Evolutionary conservation across 257 asterid genomes (phyloP).

Genomic region (Coffea eugenioides): DNA sequence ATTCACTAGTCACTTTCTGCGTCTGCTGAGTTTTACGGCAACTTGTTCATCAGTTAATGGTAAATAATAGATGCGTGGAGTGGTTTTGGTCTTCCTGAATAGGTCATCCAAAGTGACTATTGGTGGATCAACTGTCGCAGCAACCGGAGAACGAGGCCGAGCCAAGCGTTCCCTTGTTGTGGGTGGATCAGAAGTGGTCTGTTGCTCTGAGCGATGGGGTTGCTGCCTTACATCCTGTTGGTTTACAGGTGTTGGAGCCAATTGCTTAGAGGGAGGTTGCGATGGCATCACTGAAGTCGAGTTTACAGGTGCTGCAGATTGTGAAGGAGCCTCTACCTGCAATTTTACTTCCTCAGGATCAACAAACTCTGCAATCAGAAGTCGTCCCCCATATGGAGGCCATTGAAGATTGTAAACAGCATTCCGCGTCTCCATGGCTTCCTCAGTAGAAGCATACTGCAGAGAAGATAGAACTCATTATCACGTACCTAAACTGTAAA

Average conservation of each 20-base stretch:
- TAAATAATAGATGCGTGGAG: constrained; percentile 41
- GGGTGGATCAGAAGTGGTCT: constrained; percentile 20
- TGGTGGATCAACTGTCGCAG: constrained; percentile 22
- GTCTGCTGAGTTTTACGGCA: constrained; percentile 20
- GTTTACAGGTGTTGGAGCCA: neutral
- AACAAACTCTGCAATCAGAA: constrained; percentile 37
- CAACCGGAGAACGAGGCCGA: constrained; percentile 15
- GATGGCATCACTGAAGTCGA: constrained; percentile 12
- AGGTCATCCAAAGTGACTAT: constrained; percentile 36
- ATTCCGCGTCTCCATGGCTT: constrained; percentile 36
- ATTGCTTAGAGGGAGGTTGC: constrained; percentile 17
- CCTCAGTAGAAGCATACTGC: constrained; percentile 38
- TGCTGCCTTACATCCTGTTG: constrained; percentile 22
- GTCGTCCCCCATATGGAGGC: constrained; percentile 44
- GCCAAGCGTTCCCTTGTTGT: constrained; percentile 14
- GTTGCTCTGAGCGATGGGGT: constrained; percentile 18
- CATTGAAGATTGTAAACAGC: constrained; percentile 36
- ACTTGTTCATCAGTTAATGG: constrained; percentile 40
- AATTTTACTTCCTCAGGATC: constrained; percentile 38
- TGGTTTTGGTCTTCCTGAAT: constrained; percentile 34
- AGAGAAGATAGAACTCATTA: neutral
- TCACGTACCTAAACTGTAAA: neutral
- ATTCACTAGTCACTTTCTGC: constrained; percentile 7
- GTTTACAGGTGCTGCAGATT: constrained; percentile 11
- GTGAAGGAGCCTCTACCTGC: constrained; percentile 18